Conservation (phyloP, 768 basidiomycete genomes). For the Boletellus emodensis region DNA sequence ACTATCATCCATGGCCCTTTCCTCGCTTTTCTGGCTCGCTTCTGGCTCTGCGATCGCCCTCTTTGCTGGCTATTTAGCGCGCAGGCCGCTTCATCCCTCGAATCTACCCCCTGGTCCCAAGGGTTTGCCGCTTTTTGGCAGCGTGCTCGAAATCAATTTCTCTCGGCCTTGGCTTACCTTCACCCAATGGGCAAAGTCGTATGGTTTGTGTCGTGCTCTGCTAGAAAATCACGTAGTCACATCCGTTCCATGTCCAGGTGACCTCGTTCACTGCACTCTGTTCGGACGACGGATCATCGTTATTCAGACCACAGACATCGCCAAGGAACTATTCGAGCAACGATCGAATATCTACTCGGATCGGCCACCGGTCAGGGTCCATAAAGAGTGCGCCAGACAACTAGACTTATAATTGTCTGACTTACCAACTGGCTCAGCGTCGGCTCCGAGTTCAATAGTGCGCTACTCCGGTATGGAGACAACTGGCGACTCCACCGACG, state of each 20-base stretch:
- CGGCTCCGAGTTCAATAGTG: constrained; percentile 30
- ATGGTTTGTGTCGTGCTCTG: constrained; percentile 17
- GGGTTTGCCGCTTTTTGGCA: constrained; percentile 31
- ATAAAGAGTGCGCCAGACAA: constrained; percentile 20
- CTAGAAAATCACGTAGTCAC: not conserved
- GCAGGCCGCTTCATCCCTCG: constrained; percentile 1
- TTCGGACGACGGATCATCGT: constrained; percentile 33
- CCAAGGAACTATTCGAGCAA: constrained; percentile 35
- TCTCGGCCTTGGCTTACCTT: constrained; percentile 33
- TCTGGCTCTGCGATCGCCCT: constrained; percentile 9
- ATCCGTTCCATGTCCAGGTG: constrained; percentile 17
- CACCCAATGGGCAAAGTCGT: constrained; percentile 26
- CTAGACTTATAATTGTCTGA: constrained; percentile 1
- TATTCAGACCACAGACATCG: constrained; percentile 30
- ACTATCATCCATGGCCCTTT: constrained; percentile 7
- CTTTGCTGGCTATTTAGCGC: constrained; percentile 9
- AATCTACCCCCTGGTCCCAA: constrained; percentile 29
- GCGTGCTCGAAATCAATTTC: constrained; percentile 21
- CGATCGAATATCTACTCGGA: constrained; percentile 37
- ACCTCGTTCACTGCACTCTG: constrained; percentile 29
- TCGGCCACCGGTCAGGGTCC: constrained; percentile 30
- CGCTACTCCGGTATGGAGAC: constrained; percentile 28
- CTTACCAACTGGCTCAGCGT: constrained; percentile 11
- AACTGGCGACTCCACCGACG: constrained; percentile 31
- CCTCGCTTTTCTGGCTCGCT: constrained; percentile 5